Percentiles rank a stretch among this genome's conserved stretches.
Evolutionary conservation across 2,329 filamentous ascomycete species (phyloP).

Genomic region (Graphiopsis chlorocephala): DNA sequence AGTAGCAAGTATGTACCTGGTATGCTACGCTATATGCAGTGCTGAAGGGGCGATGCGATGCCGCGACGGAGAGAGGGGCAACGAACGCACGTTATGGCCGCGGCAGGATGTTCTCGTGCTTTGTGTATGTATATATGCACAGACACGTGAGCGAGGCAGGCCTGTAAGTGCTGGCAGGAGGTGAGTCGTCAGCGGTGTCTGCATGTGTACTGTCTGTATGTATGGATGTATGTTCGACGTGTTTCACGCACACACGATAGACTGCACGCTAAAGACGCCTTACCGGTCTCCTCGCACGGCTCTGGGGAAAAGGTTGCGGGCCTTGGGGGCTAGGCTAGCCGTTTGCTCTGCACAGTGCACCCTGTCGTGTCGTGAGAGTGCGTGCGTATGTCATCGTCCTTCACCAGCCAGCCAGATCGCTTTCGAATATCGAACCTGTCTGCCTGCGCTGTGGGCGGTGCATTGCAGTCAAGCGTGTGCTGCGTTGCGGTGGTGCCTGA

Average conservation of each 20-base stretch:
- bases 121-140: conserved; percentile 1
- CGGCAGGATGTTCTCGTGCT: neutral
- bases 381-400: neutral
- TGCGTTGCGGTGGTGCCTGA: neutral
- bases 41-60: neutral
- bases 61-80: neutral
- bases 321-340: neutral
- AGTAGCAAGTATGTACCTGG: neutral
- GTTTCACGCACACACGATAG: conserved; percentile 6
- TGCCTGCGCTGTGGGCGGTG: neutral
- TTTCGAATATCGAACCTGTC: conserved; percentile 2
- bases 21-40: neutral
- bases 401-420: neutral
- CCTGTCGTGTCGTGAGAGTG: neutral
- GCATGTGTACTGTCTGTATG: too few relatives aligned
- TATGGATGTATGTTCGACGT: conserved; percentile 1
- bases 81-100: neutral
- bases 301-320: neutral
- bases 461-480: neutral
- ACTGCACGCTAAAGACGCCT: conserved; percentile 4
- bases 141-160: neutral
- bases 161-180: neutral
- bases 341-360: conserved; percentile 2
- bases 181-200: conserved; percentile 8
- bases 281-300: neutral